A percentile compares a stretch with the other conserved stretches of the same genome.
Evolutionary conservation across 257 asterid species (phyloP).

Genomic region (Gentiana macrophylla): DNA sequence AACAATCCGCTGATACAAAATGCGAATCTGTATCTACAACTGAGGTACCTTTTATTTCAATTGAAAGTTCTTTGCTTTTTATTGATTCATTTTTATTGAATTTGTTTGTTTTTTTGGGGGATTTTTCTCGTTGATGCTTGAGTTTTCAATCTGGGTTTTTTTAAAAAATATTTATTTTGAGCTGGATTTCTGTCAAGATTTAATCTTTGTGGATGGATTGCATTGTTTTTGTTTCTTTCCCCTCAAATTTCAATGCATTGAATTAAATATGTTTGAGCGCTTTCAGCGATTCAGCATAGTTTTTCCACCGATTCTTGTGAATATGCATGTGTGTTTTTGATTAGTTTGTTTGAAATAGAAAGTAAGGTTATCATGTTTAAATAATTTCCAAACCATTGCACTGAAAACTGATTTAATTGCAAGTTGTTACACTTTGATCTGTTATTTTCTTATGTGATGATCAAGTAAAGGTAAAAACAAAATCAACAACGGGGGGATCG

Average conservation of each 20-base stretch:
- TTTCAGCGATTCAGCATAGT: too few relatives aligned
- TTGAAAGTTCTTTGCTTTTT: background rate
- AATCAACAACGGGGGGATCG: conserved; percentile 37
- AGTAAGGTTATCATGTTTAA: too few relatives aligned
- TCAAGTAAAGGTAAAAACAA: conserved; percentile 52
- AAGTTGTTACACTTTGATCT: conserved; percentile 11
- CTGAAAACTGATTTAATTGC: background rate
- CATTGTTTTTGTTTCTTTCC: background rate
- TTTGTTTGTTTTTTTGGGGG: background rate
- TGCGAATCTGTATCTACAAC: conserved; percentile 19
- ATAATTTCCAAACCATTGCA: too few relatives aligned
- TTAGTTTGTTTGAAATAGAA: too few relatives aligned
- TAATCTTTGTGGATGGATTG: too few relatives aligned
- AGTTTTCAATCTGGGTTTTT: conserved; percentile 2
- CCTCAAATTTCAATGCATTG: background rate
- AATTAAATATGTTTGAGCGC: too few relatives aligned
- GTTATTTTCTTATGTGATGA: conserved; percentile 19
- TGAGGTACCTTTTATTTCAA: conserved; percentile 20
- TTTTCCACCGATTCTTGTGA: too few relatives aligned
- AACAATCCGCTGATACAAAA: conserved; percentile 36
- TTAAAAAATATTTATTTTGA: too few relatives aligned
- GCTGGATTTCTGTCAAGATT: too few relatives aligned
- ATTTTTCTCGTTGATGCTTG: conserved; percentile 12
- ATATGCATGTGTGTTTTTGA: too few relatives aligned
- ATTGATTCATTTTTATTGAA: background rate